These are phyloP conservation scores for Stachybotrys chlorohalonatus DNA, from an alignment of 2,329 filamentous ascomycete genomes.

Conservation along the genomic window DNA sequence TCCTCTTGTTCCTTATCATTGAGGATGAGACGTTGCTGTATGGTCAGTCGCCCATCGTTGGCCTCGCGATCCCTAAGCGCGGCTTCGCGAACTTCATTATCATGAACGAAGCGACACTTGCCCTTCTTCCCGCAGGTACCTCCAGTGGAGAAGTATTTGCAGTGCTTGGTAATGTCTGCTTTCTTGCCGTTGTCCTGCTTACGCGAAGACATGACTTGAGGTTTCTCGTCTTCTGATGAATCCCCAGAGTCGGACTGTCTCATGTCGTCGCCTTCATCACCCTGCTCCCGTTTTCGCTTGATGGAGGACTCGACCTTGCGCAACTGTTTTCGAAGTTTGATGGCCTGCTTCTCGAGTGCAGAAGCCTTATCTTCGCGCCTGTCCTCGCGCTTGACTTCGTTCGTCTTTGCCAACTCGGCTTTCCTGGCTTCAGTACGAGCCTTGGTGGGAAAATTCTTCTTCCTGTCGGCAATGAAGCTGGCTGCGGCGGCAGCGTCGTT, in stretches of 20 bases:
- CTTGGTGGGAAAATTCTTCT: slow-evolving; percentile 70
- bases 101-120: slow-evolving; percentile 67
- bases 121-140: slow-evolving; percentile 63
- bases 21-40: slow-evolving; percentile 55
- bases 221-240: slow-evolving; percentile 48
- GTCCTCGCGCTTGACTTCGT: slow-evolving; percentile 21
- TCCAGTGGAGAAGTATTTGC: slow-evolving; percentile 63
- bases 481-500: slow-evolving; percentile 31
- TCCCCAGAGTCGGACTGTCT: slow-evolving; percentile 39
- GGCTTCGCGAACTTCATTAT: slow-evolving; percentile 52
- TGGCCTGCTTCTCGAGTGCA: slow-evolving; percentile 48
- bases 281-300: slow-evolving; percentile 59
- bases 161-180: slow-evolving; percentile 55
- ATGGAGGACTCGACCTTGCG: slow-evolving; percentile 62
- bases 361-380: slow-evolving; percentile 52
- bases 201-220: slow-evolving; percentile 48
- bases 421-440: slow-evolving; percentile 58
- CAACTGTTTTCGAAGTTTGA: slow-evolving; percentile 54
- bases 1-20: slow-evolving; percentile 64
- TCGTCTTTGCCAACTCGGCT: slow-evolving; percentile 24
- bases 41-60: slow-evolving; percentile 57
- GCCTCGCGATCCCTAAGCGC: slow-evolving; percentile 54
- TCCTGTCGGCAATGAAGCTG: slow-evolving; percentile 74
- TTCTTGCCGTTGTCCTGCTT: slow-evolving; percentile 32
- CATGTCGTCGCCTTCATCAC: slow-evolving; percentile 60